Base-by-base conservation (phyloP, 305 asterid species). In the Caryopteris hybrid region DNA sequence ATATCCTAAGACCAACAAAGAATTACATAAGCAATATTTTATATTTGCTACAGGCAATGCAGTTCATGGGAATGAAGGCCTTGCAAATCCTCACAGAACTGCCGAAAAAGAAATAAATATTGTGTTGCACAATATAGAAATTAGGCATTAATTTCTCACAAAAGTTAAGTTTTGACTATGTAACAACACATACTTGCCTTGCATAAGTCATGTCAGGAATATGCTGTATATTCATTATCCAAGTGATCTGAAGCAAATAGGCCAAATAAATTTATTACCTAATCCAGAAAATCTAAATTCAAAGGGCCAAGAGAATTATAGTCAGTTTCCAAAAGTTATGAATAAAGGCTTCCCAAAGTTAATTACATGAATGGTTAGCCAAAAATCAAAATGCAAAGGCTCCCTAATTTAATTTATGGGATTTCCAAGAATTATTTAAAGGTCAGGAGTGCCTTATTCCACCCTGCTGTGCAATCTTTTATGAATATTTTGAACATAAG, bases 41-140 rank as follows among this genome's bases (percentile, higher is more conserved):
- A n/a, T n/a, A n/a, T n/a, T n/a, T n/a, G n/a, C n/a, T 65, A 29
- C 60, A 55, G 39, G 58, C 36, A 54, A 55, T 31, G 65, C 46
- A 61, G 59, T 71, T 71, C 22, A 41, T 27, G 51, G 70, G 31
- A 31, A 25, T 36, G 34, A 36, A n/a, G 10, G 53, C 64, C 39
- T 18, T 17, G 27, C 13, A 61, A 69, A 70, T 57, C 31, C 60
- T 58, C 4, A 51, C 13, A 6, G 3, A n/a, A n/a, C 61, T 27
- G 42, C 20, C 39, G 39, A 39, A 61, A 54, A 61, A n/a, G n/a
- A n/a, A n/a, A n/a, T n/a, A n/a, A 6, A 33, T 33, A 0, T 9
- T 6, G 29, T 41, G 16, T 14, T 66, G 31, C 56, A 41, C 13
- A 21, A 29, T 54, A 39, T 9, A 8, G 60, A n/a, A 33, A 53